Evolutionary conservation across 805 yeast species (phyloP).

Genomic region (Saccharomycopsis babjevae): DNA sequence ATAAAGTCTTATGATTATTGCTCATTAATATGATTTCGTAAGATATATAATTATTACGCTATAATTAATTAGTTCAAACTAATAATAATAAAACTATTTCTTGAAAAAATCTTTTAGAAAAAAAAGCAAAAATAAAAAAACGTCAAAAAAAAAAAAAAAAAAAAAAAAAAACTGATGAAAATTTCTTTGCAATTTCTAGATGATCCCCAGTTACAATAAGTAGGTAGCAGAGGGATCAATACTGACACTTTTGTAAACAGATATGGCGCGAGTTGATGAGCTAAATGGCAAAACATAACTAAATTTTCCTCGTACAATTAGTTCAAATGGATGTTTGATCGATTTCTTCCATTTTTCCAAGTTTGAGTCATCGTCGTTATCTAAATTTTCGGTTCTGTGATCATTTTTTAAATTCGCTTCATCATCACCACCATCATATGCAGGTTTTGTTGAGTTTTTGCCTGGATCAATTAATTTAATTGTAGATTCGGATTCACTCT

Average conservation of each 20-base stretch:
- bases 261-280: conserved; percentile 41
- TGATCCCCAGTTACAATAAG: background rate
- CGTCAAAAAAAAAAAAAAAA: no score
- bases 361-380: background rate
- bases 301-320: conserved; percentile 74
- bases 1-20: no score
- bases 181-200: background rate
- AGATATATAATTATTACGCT: no score
- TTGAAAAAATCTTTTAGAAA: no score
- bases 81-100: no score
- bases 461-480: conserved; percentile 72
- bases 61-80: no score
- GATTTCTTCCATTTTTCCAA: conserved; percentile 60
- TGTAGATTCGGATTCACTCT: conserved; percentile 52
- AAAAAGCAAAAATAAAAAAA: no score
- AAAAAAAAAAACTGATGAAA: no score
- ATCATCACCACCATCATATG: conserved; percentile 19
- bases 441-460: conserved; percentile 23
- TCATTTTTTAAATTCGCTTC: background rate
- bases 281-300: conserved; percentile 66
- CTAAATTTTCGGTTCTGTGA: background rate
- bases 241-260: conserved; percentile 46
- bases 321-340: conserved; percentile 71
- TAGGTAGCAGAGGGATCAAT: conserved; percentile 38
- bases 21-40: no score